Evolutionary conservation across 1,139 yeast genomes (phyloP), one percentile per base, ranked within the genome.

Genomic region (Casaregolazyma suthepensis): DNA sequence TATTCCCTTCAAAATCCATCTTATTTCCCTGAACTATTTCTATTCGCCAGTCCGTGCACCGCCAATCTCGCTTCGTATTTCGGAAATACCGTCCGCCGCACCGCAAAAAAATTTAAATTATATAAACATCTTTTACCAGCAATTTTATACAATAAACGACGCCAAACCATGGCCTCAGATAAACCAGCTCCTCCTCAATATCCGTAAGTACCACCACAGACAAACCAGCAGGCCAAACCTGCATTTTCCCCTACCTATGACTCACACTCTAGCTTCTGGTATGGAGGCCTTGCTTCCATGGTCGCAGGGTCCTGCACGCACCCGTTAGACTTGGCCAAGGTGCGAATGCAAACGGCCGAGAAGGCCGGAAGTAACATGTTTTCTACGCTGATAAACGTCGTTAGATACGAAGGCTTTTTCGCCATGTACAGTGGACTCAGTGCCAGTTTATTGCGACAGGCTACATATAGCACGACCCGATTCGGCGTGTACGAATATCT

Each of bases 271-370:
- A 67, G 81, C 18, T 79, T 80, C 64, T 79, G 83, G 82, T 79
- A 78, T 60, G 83, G 83, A 44, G 83, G 85, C 23, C 59, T 70
- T 12, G 70, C 76, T 23, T 67, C 74, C 43, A 70, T 72, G 64
- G 72, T 68, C 3, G 77, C 77, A 1, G 77, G 75, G 1, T 57
- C 67, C 1, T 61, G 66, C 51, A 70, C 73, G 6, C 95, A 87
- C 69, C 95, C 95, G 1, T 74, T 87, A 55, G 95, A 87, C 67
- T 75, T 87, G 48, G 94, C 95, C n/a, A 87, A 87, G 62, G 94
- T 87, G 10, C 78, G 95, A 54, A 75, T 87, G 66, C 95, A 87
- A 67, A 84, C 94, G 0, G 90, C 95, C 1, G 57, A 58, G 63
- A 78, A 4, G 71, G 74, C 52, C 80, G 88, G 53, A 81, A 86